Base-by-base conservation (phyloP, 129 eudicot genomes). In the Silybum marianum region DNA sequence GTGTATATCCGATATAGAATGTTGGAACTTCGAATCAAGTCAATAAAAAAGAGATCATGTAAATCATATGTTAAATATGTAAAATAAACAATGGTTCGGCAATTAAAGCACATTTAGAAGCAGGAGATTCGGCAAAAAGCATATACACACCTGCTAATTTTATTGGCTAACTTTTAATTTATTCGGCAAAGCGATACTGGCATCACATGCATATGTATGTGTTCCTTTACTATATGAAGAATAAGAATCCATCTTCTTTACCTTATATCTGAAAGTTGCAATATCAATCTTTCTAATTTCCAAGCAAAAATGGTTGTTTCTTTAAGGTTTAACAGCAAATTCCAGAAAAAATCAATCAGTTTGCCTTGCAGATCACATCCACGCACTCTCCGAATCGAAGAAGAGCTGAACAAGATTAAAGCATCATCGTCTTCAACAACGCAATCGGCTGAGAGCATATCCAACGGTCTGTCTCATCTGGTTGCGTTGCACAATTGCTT, bases 301-400 rank as follows among this genome's bases (percentile, higher is more conserved):
- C 80, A 34, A 9, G 9, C 19, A 58, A 38, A 60, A 77, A 83
- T 82, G 89, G 86, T 69, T 6, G 62, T 30, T 38, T 82, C 78
- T 22, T 39, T 74, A 51, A 86, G 38, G 23, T 82, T 66, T 46
- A 69, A 79, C 40, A 28, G 51, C 40, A 72, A 34, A 1, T 48
- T 78, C 42, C 69, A 44, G 3, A 26, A 46, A 24, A 77, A 85
- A 42, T 87, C 88, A 30, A 74, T 75, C n/a, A 87, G 90, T 36
- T 82, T 84, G 10, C 90, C 90, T 22, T 38, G 81, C 30, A 84
- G 87, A 75, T 78, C 86, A 63, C 86, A 87, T 51, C 84, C 88
- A 1, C 69, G 63, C 70, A 86, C 82, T 12, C 18, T 39, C 3
- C 72, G 66, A 62, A 46, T 83, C 3, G 82, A 81, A 44, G 73